These are phyloP conservation scores for Teunomyces tritomae DNA, from an alignment of 805 yeast species.

Conservation along the genomic window DNA sequence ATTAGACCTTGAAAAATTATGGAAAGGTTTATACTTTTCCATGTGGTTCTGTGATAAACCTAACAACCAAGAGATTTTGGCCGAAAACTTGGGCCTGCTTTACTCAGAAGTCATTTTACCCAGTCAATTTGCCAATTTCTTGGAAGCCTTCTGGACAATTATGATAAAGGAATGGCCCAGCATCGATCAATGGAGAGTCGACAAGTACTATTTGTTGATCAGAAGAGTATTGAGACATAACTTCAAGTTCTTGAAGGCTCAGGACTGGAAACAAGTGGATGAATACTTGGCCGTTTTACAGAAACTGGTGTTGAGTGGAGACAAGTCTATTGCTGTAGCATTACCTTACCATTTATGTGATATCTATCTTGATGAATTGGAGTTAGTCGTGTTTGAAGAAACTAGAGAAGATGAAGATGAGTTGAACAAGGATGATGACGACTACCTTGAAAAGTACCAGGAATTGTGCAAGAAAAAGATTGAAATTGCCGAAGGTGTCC, in stretches of 20 bases:
- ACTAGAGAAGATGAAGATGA: constrained; percentile 39
- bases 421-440: constrained; percentile 30
- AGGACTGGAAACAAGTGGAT: constrained; percentile 61
- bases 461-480: constrained; percentile 24
- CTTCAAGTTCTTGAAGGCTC: constrained; percentile 51
- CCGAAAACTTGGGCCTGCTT: constrained; percentile 63
- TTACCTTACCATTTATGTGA: constrained; percentile 84
- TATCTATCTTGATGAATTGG: constrained; percentile 81
- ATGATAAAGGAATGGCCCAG: constrained; percentile 78
- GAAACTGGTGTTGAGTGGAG: constrained; percentile 55
- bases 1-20: constrained; percentile 72
- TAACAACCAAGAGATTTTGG: constrained; percentile 83
- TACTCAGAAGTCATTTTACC: constrained; percentile 44
- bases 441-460: constrained; percentile 27
- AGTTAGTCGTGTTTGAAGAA: constrained; percentile 54
- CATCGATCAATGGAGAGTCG: constrained; percentile 83
- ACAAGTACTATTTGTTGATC: constrained; percentile 78
- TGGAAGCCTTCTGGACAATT: constrained; percentile 77
- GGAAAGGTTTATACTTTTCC: constrained; percentile 94
- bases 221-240: constrained; percentile 72
- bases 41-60: constrained; percentile 98
- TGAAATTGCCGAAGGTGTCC: constrained; percentile 43
- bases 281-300: constrained; percentile 43
- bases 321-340: constrained; percentile 62
- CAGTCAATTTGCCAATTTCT: constrained; percentile 48